Conservation (phyloP, 176 grass and related monocot species). For the Poa annua region DNA sequence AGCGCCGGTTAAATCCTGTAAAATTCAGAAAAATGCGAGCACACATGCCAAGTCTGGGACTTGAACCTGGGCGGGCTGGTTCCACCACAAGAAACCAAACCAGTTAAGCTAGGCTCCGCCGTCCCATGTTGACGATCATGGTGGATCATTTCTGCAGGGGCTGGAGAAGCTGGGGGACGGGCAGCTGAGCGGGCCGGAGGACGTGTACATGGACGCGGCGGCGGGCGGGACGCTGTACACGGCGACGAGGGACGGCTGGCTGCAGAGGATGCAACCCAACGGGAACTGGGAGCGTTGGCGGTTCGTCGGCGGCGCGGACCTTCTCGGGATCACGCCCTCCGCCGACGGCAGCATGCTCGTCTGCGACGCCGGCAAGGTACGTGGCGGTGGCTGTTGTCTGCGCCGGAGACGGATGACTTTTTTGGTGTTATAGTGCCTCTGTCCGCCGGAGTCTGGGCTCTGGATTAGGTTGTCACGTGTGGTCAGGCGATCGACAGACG, state of each 20-base stretch:
- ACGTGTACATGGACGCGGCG: constrained; percentile 66
- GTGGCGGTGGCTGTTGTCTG: not conserved
- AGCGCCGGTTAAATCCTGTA: no score
- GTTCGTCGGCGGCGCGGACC: constrained; percentile 44
- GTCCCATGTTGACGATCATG: not conserved
- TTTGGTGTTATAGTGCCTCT: no score
- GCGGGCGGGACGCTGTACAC: constrained; percentile 61
- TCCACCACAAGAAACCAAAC: no score
- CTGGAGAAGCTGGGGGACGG: constrained; percentile 79
- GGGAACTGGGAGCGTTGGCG: constrained; percentile 70
- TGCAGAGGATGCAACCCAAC: constrained; percentile 64
- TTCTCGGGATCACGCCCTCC: constrained; percentile 56
- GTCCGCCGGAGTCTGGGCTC: no score
- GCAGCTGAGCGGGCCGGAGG: constrained; percentile 57
- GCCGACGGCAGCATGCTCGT: constrained; percentile 57
- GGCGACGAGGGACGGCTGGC: constrained; percentile 72
- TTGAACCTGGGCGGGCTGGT: no score
- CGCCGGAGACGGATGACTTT: no score
- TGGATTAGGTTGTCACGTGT: no score
- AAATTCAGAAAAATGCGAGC: no score
- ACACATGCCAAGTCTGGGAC: no score
- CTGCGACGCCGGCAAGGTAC: constrained; percentile 66
- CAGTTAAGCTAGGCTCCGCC: no score
- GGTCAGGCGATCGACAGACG: no score
- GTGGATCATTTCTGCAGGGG: constrained; percentile 23